phyloP scores from a whole-genome alignment of 257 asterid genomes.

The Jacaranda mimosifolia region DNA sequence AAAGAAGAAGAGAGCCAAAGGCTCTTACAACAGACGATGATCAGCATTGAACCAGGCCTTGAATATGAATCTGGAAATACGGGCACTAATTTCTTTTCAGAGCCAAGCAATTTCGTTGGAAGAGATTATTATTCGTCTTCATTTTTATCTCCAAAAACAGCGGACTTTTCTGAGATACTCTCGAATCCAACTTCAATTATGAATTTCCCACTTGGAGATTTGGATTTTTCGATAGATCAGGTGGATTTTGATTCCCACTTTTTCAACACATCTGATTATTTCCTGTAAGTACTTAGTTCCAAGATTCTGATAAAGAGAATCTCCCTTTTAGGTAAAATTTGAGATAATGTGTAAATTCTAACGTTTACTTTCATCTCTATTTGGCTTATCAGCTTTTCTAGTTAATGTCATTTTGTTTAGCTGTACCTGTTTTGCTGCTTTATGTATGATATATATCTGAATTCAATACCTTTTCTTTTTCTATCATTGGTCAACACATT shows the following conservation, averaged over 20 bases:
- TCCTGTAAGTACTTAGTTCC: neutral
- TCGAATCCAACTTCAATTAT: constrained; percentile 45
- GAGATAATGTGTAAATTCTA: too few relatives aligned
- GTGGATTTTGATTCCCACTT: constrained; percentile 41
- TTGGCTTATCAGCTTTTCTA: too few relatives aligned
- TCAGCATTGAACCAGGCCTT: neutral
- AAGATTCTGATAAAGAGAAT: too few relatives aligned
- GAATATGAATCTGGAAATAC: constrained; percentile 15
- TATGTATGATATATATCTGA: too few relatives aligned
- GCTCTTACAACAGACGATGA: neutral
- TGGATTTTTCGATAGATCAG: constrained; percentile 45
- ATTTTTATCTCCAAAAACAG: neutral
- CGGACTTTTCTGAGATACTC: constrained; percentile 38
- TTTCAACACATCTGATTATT: constrained; percentile 36
- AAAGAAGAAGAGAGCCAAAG: neutral
- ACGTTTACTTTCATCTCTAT: too few relatives aligned
- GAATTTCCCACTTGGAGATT: constrained; percentile 43
- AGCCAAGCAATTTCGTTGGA: constrained; percentile 30
- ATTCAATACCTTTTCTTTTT: too few relatives aligned
- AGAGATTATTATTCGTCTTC: neutral
- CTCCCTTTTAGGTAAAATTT: too few relatives aligned
- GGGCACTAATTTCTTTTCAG: neutral
- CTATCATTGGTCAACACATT: too few relatives aligned
- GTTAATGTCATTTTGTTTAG: too few relatives aligned
- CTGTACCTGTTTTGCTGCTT: too few relatives aligned